Evolutionary conservation across 192 early-diverging fungal species (phyloP), one percentile per base, ranked within the genome.

Genomic region (Coemansia sp.): DNA sequence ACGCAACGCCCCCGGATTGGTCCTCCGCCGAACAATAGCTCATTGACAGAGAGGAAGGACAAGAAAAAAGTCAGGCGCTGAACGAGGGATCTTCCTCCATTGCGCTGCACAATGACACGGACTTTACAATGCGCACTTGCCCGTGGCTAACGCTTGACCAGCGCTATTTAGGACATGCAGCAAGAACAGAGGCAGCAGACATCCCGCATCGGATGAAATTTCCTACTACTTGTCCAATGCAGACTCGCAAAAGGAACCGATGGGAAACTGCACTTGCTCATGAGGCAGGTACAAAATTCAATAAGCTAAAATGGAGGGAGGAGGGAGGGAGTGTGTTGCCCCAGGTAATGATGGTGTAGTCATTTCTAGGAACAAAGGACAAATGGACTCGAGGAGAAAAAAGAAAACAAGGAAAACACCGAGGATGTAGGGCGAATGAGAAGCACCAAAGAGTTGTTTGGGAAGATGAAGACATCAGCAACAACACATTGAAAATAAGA

Each of bases 1-100:
- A 58, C 55, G 55, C 55, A 34, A 58, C 55, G 55, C 55, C 55
- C 55, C 29, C 15, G 55, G 55, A 58, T 58, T 58, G 55, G 55
- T 17, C 55, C 51, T 29, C 51, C 10, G 10, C 51, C 55, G 32
- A 58, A 58, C 55, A 58, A 58, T 58, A 58, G 55, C 55, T 58
- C 31, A 58, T 58, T 58, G 55, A 58, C 55, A 58, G 55, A 29
- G 51, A 58, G 55, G 27, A 5, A 31, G 29, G 17, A 58, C 5
- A 58, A 29, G 15, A 23, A 32, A 58, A 58, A 58, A 58, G 55
- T 58, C 55, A 58, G 55, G 55, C 55, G 55, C 55, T 34, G 5
- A 32, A 58, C 15, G 10, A 58, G 55, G 55, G 55, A 58, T 58
- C 55, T 32, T 31, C 55, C 55, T 31, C 55, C 55, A 29, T 58